phyloP scores from a whole-genome alignment of 1,284 basidiomycete species.

The Blastosporella zonata region DNA sequence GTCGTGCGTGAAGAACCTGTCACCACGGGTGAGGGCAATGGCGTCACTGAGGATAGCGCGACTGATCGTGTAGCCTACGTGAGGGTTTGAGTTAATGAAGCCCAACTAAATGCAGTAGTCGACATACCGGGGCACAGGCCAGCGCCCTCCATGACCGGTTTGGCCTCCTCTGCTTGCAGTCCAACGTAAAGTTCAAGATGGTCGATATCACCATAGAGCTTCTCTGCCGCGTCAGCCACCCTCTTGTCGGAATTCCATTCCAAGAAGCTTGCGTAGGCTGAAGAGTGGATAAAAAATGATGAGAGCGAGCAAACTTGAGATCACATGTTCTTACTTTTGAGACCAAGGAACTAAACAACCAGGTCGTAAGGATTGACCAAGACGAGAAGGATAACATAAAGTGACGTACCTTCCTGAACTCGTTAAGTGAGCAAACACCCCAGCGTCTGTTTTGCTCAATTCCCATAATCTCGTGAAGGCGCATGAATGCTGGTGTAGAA shows the following conservation, averaged over 20 bases:
- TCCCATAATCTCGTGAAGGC: conserved; percentile 79
- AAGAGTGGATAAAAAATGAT: not conserved
- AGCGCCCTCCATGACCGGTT: conserved; percentile 73
- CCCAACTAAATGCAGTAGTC: not conserved
- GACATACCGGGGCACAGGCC: conserved; percentile 73
- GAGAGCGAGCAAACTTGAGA: not conserved
- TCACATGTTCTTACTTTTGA: conserved; percentile 53
- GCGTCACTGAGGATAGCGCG: conserved; percentile 87
- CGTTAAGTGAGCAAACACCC: conserved; percentile 84
- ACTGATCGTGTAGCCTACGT: conserved; percentile 76
- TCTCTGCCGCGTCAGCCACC: conserved; percentile 71
- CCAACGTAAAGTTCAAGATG: conserved; percentile 82
- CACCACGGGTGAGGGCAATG: conserved; percentile 81
- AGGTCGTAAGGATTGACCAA: not conserved
- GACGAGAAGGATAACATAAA: not conserved
- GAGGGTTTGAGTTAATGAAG: not conserved
- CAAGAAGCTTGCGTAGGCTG: conserved; percentile 62
- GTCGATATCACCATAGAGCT: conserved; percentile 74
- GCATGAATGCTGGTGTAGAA: conserved; percentile 49
- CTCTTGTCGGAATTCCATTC: conserved; percentile 83
- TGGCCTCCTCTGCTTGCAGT: conserved; percentile 69
- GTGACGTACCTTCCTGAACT: conserved; percentile 65
- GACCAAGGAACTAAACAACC: conserved; percentile 56
- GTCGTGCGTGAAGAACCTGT: conserved; percentile 81
- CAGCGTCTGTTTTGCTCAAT: conserved; percentile 76